A percentile compares a stretch with the other conserved stretches of the same genome.
These are phyloP conservation scores for Entomortierella lignicola DNA, from an alignment of 192 early-diverging fungal genomes.

Conservation along the genomic window DNA sequence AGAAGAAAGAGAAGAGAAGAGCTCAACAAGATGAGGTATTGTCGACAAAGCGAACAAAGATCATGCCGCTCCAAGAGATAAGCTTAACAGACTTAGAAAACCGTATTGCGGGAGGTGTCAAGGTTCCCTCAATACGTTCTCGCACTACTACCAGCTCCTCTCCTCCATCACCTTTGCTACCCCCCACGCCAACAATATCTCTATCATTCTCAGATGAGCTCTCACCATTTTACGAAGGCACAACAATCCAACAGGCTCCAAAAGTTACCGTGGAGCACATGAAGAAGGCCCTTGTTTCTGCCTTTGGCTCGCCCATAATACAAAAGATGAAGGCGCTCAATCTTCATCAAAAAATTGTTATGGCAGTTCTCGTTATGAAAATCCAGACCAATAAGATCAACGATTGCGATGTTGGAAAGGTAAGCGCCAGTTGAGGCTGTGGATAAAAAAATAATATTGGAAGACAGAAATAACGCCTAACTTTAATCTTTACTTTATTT, in stretches of 20 bases:
- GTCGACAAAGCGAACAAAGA: neutral
- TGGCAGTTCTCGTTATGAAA: slow-evolving; percentile 64
- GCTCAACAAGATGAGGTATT: neutral
- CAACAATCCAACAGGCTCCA: slow-evolving; percentile 57
- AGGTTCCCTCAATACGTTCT: neutral
- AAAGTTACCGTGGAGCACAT: slow-evolving; percentile 85
- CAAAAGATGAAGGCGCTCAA: slow-evolving; percentile 77
- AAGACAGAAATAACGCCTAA: no score
- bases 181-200: neutral
- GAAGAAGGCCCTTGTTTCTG: slow-evolving; percentile 68
- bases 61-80: slow-evolving; percentile 22
- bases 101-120: slow-evolving; percentile 20
- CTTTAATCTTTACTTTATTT: neutral
- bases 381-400: slow-evolving; percentile 53
- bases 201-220: neutral
- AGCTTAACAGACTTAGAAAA: slow-evolving; percentile 28
- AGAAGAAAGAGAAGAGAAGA: slow-evolving; percentile 50
- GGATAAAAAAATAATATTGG: no score
- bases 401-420: slow-evolving; percentile 60
- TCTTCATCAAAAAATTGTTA: slow-evolving; percentile 84
- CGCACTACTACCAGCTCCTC: neutral
- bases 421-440: slow-evolving; percentile 14
- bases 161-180: slow-evolving; percentile 1
- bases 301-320: slow-evolving; percentile 68
- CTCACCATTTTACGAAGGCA: slow-evolving; percentile 1